A percentile compares a stretch with the other conserved stretches of the same genome.
Evolutionary conservation across 1,284 basidiomycete genomes (phyloP).

Genomic region (Apiotrichum domesticum): DNA sequence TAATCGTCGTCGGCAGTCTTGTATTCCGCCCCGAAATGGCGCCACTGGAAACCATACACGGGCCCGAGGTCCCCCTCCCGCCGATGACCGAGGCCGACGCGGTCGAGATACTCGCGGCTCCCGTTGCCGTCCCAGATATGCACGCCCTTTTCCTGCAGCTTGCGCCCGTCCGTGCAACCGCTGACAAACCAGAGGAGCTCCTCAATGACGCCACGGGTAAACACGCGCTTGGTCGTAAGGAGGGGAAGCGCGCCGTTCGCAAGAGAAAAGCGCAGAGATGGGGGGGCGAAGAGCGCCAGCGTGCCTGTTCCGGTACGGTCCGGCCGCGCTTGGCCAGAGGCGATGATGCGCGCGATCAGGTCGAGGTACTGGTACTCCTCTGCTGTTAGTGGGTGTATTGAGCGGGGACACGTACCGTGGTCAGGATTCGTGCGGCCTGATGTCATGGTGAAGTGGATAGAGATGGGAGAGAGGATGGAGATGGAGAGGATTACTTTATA

Average conservation of each 20-base stretch:
- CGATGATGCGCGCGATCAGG: slow-evolving; percentile 69
- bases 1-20: slow-evolving; percentile 76
- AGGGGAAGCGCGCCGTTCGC: slow-evolving; percentile 68
- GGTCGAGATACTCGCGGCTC: slow-evolving; percentile 76
- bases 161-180: slow-evolving; percentile 75
- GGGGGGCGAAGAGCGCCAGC: slow-evolving; percentile 81
- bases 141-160: slow-evolving; percentile 75
- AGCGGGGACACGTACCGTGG: slow-evolving; percentile 28
- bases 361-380: slow-evolving; percentile 83
- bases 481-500: not conserved
- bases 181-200: slow-evolving; percentile 93
- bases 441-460: slow-evolving; percentile 6
- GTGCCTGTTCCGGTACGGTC: slow-evolving; percentile 93
- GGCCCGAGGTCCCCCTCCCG: slow-evolving; percentile 90
- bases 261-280: slow-evolving; percentile 78
- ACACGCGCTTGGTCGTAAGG: slow-evolving; percentile 92
- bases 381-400: slow-evolving; percentile 12
- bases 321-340: slow-evolving; percentile 65
- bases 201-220: slow-evolving; percentile 83
- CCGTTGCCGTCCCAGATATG: slow-evolving; percentile 99
- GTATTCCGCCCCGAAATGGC: slow-evolving; percentile 93
- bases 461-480: not conserved
- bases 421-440: slow-evolving; percentile 24
- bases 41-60: slow-evolving; percentile 98
- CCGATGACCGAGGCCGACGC: slow-evolving; percentile 73